Base-by-base conservation (phyloP, 2,329 filamentous ascomycete genomes). In the Aureobasidium sp. region DNA sequence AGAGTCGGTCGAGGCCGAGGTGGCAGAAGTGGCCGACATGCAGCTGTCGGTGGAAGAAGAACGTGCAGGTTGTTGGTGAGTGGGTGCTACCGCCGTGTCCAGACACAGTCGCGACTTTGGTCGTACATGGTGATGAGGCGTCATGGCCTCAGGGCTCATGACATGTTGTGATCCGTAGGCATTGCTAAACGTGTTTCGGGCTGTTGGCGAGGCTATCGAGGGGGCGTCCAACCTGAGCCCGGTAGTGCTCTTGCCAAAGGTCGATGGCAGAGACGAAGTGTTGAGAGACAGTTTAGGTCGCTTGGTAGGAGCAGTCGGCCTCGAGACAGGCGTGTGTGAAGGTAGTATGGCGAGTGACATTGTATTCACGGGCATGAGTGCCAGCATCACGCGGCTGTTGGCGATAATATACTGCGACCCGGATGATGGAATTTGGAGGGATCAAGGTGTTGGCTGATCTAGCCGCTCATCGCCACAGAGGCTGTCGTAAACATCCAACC, bases 261-360 rank as follows among this genome's bases (percentile, higher is more conserved):
- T 78, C 62, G 74, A 71, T 12, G 73, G 67, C 56, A 78, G 75
- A 41, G 77, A 75, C 29, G 66, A 62, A 2, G 84, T 87, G 73
- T 87, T 82, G 58, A 87, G 77, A 42, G 82, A 83, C 56, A 87
- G 77, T 72, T 84, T 86, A 1, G 84, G 84, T 64, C 82, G 75
- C 66, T 74, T 74, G n/a, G 69, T 64, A 15, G 68, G 65, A 61
- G 71, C 64, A 62, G 69, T 31, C 5, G 60, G 49, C 14, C 48
- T 34, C 41, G 60, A 48, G 47, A 56, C 22, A 17, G 60, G 60
- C 34, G 60, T 17, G 37, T 51, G 48, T 27, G 59, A 55, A 22
- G 71, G 67, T 44, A 73, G 65, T 37, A 79, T 75, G 70, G 77
- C 74, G 66, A 80, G 73, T 68, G 77, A 75, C 72, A 77, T 71